Evolutionary conservation across 345 rosid genomes (phyloP), one percentile per base, ranked within the genome.

Genomic region (Triadica sebifera): DNA sequence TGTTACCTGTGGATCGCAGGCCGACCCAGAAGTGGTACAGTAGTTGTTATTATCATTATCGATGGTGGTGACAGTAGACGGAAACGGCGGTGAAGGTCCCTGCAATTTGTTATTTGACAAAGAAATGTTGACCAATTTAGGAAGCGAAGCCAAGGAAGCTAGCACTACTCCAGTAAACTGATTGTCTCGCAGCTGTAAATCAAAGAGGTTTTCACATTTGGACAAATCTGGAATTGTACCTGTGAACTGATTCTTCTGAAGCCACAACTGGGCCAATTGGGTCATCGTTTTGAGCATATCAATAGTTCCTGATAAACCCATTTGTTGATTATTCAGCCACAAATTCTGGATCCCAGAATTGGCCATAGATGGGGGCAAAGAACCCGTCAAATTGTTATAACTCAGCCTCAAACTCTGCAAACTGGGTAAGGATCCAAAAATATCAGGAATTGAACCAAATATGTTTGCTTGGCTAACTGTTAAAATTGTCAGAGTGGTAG

Each of bases 201-300:
- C 98, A 63, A 83, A 82, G 75, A 94, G 67, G 59, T 49, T 70
- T 3, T 60, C 65, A 50, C 91, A 84, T 5, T 88, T 81, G 0
- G 97, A 85, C 81, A 93, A 86, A 78, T 94, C 93, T 0, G 98
- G 98, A 52, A 94, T 88, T 0, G 87, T 87, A 60, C 97, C 97
- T 2, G 81, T 66, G 72, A 94, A 91, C 70, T 79, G 82, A 71
- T 94, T 94, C 47, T 83, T 81, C 0, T 92, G 93, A 8, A 94
- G 84, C 99, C 98, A 95, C 24, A 84, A 94, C 80, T 89, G 92
- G 10, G 62, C 39, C 77, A 95, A 64, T 55, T 80, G 79, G 10
- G 78, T 61, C 98, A 95, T 93, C 22, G 77, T 74, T 5, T 90
- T 75, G 11, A 95, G 75, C 47, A 95, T 91, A 0, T 84, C 78